Conservation (phyloP, 208 protist genomes). For the Novymonas esmeraldas region DNA sequence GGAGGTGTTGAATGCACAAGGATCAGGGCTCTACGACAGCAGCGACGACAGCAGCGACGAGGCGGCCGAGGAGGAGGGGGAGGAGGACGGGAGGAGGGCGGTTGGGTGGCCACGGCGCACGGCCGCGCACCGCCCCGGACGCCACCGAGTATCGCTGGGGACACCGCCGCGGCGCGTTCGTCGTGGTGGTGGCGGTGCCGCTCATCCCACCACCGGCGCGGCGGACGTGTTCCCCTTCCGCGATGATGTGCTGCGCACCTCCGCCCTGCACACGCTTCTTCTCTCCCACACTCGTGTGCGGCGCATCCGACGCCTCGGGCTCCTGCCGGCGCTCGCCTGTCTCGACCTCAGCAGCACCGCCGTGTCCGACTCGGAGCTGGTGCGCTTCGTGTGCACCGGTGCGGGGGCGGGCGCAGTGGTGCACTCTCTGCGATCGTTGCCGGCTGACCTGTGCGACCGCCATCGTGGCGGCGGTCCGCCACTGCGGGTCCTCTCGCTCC, state of each 20-base stretch:
- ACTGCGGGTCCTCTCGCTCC: constrained; percentile 17
- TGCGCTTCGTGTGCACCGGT: constrained; percentile 20
- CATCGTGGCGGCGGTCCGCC: not conserved
- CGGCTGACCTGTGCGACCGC: not conserved
- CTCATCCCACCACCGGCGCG: too few species aligned
- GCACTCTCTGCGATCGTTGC: constrained; percentile 1
- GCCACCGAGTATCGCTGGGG: not conserved
- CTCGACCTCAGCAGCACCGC: constrained; percentile 9
- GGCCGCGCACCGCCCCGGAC: not conserved
- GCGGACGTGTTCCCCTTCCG: not conserved
- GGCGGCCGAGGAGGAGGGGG: not conserved
- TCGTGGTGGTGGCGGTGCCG: too few species aligned
- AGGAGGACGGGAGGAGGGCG: not conserved
- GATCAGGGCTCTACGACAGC: constrained; percentile 3
- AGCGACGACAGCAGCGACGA: too few species aligned
- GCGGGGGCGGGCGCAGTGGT: not conserved
- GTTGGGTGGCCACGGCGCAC: not conserved
- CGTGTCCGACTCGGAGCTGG: constrained; percentile 17
- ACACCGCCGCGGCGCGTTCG: not conserved
- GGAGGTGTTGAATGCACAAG: constrained; percentile 13
- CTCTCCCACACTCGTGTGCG: constrained; percentile 22
- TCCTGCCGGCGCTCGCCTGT: constrained; percentile 14
- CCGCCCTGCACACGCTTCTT: constrained; percentile 17
- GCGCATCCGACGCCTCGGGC: constrained; percentile 11
- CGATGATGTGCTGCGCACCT: constrained; percentile 7